A percentile compares a stretch with the other conserved stretches of the same genome.
Evolutionary conservation across 2,329 filamentous ascomycete genomes (phyloP).

Genomic region (Chaetothyriales sp.): DNA sequence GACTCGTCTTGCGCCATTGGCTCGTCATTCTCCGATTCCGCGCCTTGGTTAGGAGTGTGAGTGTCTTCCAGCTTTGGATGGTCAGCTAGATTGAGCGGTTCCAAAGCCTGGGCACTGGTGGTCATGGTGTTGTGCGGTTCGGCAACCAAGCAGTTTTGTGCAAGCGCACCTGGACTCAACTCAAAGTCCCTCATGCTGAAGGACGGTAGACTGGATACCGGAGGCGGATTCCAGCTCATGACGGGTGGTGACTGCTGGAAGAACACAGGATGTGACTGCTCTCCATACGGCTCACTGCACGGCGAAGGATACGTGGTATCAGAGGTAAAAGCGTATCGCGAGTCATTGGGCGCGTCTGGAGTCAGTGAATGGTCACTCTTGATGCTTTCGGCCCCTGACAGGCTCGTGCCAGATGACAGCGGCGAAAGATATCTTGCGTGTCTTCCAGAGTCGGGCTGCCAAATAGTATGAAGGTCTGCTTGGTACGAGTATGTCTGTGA

Average conservation of each 20-base stretch:
- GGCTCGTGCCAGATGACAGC: constrained; percentile 3
- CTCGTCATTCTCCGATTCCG: neutral
- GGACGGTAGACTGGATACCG: constrained; percentile 1
- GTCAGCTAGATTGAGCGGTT: neutral
- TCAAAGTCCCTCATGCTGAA: constrained; percentile 14
- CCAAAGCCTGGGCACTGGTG: neutral
- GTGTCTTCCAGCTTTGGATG: neutral
- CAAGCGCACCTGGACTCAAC: constrained; percentile 4
- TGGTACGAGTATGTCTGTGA: constrained; percentile 1
- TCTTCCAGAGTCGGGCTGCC: constrained; percentile 4
- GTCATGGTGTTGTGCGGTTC: neutral
- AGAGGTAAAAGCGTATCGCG: constrained; percentile 1
- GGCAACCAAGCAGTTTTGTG: neutral
- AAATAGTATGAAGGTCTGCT: neutral
- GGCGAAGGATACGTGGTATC: neutral
- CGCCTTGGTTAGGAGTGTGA: neutral
- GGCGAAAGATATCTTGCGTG: constrained; percentile 11
- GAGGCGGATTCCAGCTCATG: neutral
- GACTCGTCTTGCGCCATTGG: neutral
- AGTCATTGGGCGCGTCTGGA: constrained; percentile 6
- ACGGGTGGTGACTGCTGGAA: neutral
- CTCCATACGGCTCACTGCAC: neutral
- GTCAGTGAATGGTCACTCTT: constrained; percentile 11
- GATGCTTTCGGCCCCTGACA: constrained; percentile 9
- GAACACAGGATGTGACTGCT: neutral